Percentiles rank a stretch among this genome's conserved stretches.
Evolutionary conservation across 805 yeast species (phyloP).

Genomic region (Saccharomycopsis malanga): DNA sequence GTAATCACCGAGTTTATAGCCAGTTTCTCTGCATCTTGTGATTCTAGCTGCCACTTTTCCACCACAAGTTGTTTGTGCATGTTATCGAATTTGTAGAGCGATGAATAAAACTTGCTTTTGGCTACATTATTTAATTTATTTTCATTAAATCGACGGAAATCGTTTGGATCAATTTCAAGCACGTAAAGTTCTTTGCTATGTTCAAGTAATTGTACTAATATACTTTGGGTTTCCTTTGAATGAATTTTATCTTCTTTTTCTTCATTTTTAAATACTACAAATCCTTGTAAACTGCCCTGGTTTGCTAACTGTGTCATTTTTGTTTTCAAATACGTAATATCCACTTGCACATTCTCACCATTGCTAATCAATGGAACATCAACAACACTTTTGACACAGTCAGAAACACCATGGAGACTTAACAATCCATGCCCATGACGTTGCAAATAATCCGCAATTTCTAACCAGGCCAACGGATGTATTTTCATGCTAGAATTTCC

Average conservation of each 20-base stretch:
- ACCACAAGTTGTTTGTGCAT: not conserved
- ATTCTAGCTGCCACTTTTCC: constrained; percentile 4
- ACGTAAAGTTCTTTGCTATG: not conserved
- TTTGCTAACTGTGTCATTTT: not conserved
- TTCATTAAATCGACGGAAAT: too few relatives aligned
- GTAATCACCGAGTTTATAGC: constrained; percentile 5
- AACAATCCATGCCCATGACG: not conserved
- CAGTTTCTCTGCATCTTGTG: constrained; percentile 8
- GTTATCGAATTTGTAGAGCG: not conserved
- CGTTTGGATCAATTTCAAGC: not conserved
- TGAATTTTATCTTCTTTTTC: not conserved
- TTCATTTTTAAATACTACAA: not conserved
- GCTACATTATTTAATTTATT: too few relatives aligned
- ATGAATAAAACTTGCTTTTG: not conserved
- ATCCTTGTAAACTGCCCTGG: not conserved
- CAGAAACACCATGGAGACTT: constrained; percentile 1
- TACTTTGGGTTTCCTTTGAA: not conserved
- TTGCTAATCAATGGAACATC: constrained; percentile 3
- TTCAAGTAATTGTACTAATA: not conserved
- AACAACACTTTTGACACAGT: not conserved
- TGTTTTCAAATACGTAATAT: not conserved
- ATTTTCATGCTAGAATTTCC: constrained; percentile 11
- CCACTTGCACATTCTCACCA: not conserved
- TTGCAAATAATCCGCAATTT: constrained; percentile 5
- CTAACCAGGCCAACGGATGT: constrained; percentile 13